Conservation (phyloP, 345 rosid species). For the Citrus sinensis region DVS_A1.0 CM039166.1:18322501-18323000, state of each 20-base stretch:
- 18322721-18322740: background rate
- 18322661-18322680: conserved; percentile 2
- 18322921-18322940: conserved; percentile 30
- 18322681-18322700: background rate
- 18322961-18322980: conserved; percentile 2
- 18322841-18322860: conserved; percentile 52
- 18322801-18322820: conserved; percentile 34
- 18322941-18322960: background rate
- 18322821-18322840: conserved; percentile 45
- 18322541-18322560: conserved; percentile 52
- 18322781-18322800: conserved; percentile 60
- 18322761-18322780: conserved; percentile 53
- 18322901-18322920: conserved; percentile 67
- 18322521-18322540: conserved; percentile 63
- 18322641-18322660: conserved; percentile 4
- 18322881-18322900: conserved; percentile 53
- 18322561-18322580: conserved; percentile 51
- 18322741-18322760: conserved; percentile 47
- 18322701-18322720: background rate
- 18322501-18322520: conserved; percentile 18
- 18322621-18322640: conserved; percentile 81
- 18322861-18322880: conserved; percentile 49
- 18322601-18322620: conserved; percentile 63
- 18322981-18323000: background rate
- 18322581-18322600: conserved; percentile 57